Conservation (phyloP, 73 alveolate genomes). For the Durusdinium trenchii region DNA sequence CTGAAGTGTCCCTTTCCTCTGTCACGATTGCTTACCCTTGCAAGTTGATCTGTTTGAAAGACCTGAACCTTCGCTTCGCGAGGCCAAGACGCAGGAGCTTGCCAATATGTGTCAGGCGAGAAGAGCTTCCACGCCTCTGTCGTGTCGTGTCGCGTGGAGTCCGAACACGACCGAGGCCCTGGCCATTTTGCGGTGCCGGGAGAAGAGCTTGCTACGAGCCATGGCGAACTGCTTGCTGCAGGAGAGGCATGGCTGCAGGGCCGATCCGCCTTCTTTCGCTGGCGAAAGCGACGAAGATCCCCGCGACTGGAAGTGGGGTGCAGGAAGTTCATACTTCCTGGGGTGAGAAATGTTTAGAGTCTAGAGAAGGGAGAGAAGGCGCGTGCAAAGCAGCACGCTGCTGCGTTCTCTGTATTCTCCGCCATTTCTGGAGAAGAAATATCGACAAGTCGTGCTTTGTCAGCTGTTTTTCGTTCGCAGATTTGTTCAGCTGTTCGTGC, state of each 20-base stretch:
- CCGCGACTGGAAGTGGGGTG: background rate
- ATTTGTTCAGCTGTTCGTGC: too few species aligned
- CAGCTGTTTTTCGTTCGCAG: too few species aligned
- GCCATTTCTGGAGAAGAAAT: too few species aligned
- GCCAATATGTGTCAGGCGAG: constrained; percentile 14
- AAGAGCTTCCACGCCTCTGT: background rate
- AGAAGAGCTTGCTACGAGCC: background rate
- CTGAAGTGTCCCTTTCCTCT: background rate
- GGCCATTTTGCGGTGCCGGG: constrained; percentile 5
- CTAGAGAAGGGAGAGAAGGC: background rate
- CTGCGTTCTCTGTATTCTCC: too few species aligned
- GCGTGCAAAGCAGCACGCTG: background rate
- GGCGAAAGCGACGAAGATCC: background rate
- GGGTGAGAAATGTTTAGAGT: background rate
- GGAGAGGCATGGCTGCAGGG: too few species aligned
- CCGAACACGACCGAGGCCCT: background rate
- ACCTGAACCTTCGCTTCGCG: background rate
- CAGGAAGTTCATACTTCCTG: background rate
- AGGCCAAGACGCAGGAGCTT: constrained; percentile 32
- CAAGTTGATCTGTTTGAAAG: background rate
- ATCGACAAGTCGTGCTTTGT: too few species aligned
- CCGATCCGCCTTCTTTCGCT: background rate
- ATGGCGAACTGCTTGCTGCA: constrained; percentile 25
- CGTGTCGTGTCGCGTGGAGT: background rate
- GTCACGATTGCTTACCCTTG: background rate